A percentile compares a stretch with the other conserved stretches of the same genome.
These are phyloP conservation scores for Liquidambar formosana DNA, from an alignment of 164 flowering plant species.

Conservation along the genomic window DNA sequence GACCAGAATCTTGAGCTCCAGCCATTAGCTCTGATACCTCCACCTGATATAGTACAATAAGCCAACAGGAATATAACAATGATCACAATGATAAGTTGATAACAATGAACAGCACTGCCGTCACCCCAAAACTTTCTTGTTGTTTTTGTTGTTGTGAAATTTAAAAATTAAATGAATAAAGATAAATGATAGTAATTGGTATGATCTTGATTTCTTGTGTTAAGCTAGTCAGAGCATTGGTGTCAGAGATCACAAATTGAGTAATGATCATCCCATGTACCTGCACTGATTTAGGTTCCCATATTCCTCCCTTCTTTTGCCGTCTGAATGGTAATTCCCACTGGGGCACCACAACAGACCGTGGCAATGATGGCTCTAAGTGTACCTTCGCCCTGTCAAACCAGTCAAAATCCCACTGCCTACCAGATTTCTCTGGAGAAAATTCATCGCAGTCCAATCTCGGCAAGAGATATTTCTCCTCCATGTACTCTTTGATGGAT, in stretches of 20 bases:
- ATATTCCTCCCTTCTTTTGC: conserved; percentile 35
- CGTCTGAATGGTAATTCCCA: conserved; percentile 93
- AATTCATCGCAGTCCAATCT: conserved; percentile 74
- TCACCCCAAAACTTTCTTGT: not conserved
- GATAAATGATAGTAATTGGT: not conserved
- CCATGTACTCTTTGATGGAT: conserved; percentile 60
- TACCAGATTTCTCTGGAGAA: conserved; percentile 72
- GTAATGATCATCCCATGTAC: conserved; percentile 32
- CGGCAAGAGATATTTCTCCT: conserved; percentile 71
- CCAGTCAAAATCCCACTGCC: conserved; percentile 98
- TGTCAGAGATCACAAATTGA: not conserved
- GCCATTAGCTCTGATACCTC: conserved; percentile 65
- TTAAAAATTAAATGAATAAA: not conserved
- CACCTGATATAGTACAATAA: conserved; percentile 44
- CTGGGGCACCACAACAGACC: conserved; percentile 58
- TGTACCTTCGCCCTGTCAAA: conserved; percentile 66
- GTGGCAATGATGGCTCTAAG: conserved; percentile 76
- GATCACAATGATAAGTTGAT: no score
- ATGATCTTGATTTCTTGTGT: not conserved
- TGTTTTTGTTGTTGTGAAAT: not conserved
- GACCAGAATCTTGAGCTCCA: conserved; percentile 67
- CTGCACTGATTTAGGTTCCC: conserved; percentile 82
- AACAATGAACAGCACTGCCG: not conserved
- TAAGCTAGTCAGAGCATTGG: not conserved
- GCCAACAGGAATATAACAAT: not conserved